These are phyloP conservation scores for Moniliophthora roreri DNA, from an alignment of 1,284 basidiomycete species.

Conservation along the genomic window DNA sequence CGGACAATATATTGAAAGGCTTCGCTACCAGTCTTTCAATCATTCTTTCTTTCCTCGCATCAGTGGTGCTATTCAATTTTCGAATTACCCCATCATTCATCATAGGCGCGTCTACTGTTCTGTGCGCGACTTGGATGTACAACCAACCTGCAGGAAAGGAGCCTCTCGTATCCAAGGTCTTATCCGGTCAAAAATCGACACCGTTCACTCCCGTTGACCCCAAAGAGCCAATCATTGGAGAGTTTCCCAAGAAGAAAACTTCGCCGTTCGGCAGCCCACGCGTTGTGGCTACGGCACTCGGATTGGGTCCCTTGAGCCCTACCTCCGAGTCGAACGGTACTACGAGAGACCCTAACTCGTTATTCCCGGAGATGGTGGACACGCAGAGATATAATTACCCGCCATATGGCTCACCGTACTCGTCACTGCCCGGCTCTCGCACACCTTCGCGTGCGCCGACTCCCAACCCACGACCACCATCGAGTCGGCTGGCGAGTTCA, in stretches of 20 bases:
- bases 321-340: slow-evolving; percentile 9
- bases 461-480: slow-evolving; percentile 5
- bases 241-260: slow-evolving; percentile 48
- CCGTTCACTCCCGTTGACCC: slow-evolving; percentile 52
- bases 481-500: slow-evolving; percentile 4
- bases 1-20: slow-evolving; percentile 91
- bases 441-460: slow-evolving; percentile 32
- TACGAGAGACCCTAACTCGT: slow-evolving; percentile 21
- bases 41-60: slow-evolving; percentile 90
- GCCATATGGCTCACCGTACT: slow-evolving; percentile 67
- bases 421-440: slow-evolving; percentile 59
- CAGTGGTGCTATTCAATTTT: slow-evolving; percentile 88
- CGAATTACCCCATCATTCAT: slow-evolving; percentile 85
- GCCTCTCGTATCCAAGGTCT: slow-evolving; percentile 38
- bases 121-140: slow-evolving; percentile 88
- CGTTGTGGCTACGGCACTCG: slow-evolving; percentile 45
- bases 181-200: slow-evolving; percentile 28
- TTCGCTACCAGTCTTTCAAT: slow-evolving; percentile 95
- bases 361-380: slow-evolving; percentile 50
- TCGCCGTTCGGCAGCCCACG: slow-evolving; percentile 54
- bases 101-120: slow-evolving; percentile 81
- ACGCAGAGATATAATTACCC: slow-evolving; percentile 58
- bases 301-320: slow-evolving; percentile 18
- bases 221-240: slow-evolving; percentile 58
- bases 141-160: slow-evolving; percentile 64